These are phyloP conservation scores for Lonicera japonica DNA, from an alignment of 129 eudicot species.

Conservation along the genomic window DNA sequence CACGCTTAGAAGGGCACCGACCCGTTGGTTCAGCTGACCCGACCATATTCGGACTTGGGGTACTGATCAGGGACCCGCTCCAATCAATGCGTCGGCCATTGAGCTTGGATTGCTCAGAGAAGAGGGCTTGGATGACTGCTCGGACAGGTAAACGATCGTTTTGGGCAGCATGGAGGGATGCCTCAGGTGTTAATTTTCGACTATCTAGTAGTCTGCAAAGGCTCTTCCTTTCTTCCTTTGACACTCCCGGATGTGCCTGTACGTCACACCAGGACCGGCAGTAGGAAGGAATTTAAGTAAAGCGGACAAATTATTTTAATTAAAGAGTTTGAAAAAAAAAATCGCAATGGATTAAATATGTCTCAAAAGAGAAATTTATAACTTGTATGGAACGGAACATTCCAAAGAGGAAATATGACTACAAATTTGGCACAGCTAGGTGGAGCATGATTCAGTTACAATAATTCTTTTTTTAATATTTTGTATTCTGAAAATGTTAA, in stretches of 20 bases:
- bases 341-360: no score
- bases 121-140: slow-evolving; percentile 81
- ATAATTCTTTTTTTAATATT: no score
- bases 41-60: slow-evolving; percentile 28
- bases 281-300: no score
- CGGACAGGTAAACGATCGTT: slow-evolving; percentile 86
- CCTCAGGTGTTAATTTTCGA: slow-evolving; percentile 74
- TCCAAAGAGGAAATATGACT: no score
- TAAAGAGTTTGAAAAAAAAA: no score
- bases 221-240: slow-evolving; percentile 64
- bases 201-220: slow-evolving; percentile 63
- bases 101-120: slow-evolving; percentile 66
- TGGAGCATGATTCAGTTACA: no score
- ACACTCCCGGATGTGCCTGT: slow-evolving; percentile 67
- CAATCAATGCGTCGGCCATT: slow-evolving; percentile 34
- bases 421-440: no score
- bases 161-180: slow-evolving; percentile 75
- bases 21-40: slow-evolving; percentile 26
- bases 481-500: no score
- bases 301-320: not conserved
- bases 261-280: no score
- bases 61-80: slow-evolving; percentile 44
- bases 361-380: no score
- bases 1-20: slow-evolving; percentile 56
- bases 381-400: no score